These are phyloP conservation scores for Zygotorulaspora mrakii DNA, from an alignment of 1,139 yeast species.

Conservation along the genomic window DNA sequence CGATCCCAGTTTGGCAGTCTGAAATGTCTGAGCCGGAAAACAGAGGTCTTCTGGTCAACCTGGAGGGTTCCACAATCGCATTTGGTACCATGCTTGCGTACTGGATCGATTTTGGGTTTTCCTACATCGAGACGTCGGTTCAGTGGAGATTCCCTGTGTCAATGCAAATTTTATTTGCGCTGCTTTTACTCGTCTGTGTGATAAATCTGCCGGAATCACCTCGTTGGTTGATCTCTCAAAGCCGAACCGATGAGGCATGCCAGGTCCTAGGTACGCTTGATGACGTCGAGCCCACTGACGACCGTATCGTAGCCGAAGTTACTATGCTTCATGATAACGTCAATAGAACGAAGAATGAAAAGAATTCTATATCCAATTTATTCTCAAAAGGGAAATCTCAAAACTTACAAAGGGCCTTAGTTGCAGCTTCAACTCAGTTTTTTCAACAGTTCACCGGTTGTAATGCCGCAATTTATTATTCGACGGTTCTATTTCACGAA, in stretches of 20 bases:
- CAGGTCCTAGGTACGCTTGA: constrained; percentile 32
- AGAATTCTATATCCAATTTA: constrained; percentile 42
- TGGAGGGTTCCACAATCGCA: constrained; percentile 70
- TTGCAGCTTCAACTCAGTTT: constrained; percentile 64
- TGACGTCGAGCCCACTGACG: constrained; percentile 40
- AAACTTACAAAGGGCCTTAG: constrained; percentile 40
- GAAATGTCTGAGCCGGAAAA: constrained; percentile 69
- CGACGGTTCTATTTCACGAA: constrained; percentile 58
- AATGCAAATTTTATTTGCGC: constrained; percentile 44
- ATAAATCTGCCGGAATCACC: constrained; percentile 63
- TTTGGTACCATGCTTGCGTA: constrained; percentile 70
- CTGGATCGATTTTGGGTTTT: constrained; percentile 73
- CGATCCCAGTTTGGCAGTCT: constrained; percentile 79
- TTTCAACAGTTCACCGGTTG: constrained; percentile 56
- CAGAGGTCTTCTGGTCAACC: constrained; percentile 67
- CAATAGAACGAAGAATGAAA: constrained; percentile 34
- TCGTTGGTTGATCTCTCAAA: constrained; percentile 62
- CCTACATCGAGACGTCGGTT: constrained; percentile 52
- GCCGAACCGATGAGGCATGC: constrained; percentile 49
- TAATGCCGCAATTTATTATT: constrained; percentile 66
- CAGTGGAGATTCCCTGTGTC: constrained; percentile 50
- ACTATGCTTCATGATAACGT: constrained; percentile 39
- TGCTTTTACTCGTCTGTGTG: constrained; percentile 36
- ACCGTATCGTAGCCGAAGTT: constrained; percentile 45
- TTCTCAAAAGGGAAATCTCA: constrained; percentile 51